Evolutionary conservation across 2,329 filamentous ascomycete genomes (phyloP), one percentile per base, ranked within the genome.

Genomic region (Aspergillus fischeri): DNA sequence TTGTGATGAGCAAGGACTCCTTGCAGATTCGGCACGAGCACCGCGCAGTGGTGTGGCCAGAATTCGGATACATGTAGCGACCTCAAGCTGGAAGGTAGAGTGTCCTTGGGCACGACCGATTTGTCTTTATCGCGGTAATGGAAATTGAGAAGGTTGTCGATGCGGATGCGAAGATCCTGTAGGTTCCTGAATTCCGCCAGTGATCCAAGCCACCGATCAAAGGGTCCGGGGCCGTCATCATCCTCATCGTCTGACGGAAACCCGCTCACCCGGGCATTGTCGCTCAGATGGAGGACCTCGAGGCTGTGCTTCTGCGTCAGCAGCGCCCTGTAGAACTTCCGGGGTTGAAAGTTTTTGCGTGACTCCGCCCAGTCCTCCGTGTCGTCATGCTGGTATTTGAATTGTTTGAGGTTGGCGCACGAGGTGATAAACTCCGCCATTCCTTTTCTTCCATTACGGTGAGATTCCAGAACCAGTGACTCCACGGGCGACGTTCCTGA

Each of bases 341-440:
- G 24, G 8, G 52, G 58, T 11, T 53, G 58, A 35, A 60, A 60
- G 3, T 24, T 24, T 24, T 24, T 24, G 24, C 24, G 3, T 17
- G 11, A 14, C 24, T 55, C 49, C 42, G 3, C 29, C 42, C 49
- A 56, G 20, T 53, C 44, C 20, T 45, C 57, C 11, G 48, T 3
- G 44, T 58, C 49, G 6, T 35, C 24, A 49, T 62, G 61, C 41
- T 59, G 54, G 21, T 61, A 63, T 17, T 53, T 48, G 29, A 65
- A 63, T 10, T 24, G 10, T 10, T 62, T 55, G 10, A 65, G 55
- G 17, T 58, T 59, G 11, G 56, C 51, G 21, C 63, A 65, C 0
- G 58, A 49, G 1, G 44, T 56, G 35, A 65, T 55, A 9, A 51
- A 54, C 10, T 59, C 49, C 3, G 20, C 29, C 54, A 65, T 57